Percentiles rank a stretch among this genome's conserved stretches.
Conservation (phyloP, 805 yeast species). For the Metschnikowia arizonensis region DNA sequence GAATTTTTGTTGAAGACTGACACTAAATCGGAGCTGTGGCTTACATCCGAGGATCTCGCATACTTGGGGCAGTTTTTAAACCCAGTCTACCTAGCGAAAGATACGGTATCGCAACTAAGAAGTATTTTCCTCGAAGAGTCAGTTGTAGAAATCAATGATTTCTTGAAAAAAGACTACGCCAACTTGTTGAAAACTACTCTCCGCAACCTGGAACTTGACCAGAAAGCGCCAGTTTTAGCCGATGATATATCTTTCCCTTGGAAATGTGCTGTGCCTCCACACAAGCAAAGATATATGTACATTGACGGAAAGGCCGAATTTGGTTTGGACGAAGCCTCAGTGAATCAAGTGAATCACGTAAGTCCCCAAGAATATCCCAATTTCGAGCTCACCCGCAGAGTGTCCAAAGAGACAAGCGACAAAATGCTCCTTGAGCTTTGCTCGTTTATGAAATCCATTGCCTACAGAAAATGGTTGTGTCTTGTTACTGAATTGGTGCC, state of each 20-base stretch:
- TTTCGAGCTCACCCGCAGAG: slow-evolving; percentile 37
- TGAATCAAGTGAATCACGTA: slow-evolving; percentile 27
- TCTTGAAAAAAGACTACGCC: slow-evolving; percentile 58
- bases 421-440: slow-evolving; percentile 50
- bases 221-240: slow-evolving; percentile 52
- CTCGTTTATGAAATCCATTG: slow-evolving; percentile 52
- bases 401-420: slow-evolving; percentile 25
- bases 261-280: slow-evolving; percentile 92
- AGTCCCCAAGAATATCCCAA: slow-evolving; percentile 55
- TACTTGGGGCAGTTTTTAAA: slow-evolving; percentile 56
- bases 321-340: slow-evolving; percentile 30
- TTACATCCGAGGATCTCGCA: slow-evolving; percentile 38
- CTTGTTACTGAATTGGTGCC: slow-evolving; percentile 59
- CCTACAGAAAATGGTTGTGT: slow-evolving; percentile 68
- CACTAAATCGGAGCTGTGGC: background rate
- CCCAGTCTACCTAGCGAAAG: slow-evolving; percentile 38
- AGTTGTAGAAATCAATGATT: slow-evolving; percentile 58
- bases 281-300: slow-evolving; percentile 82
- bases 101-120: slow-evolving; percentile 39
- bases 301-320: slow-evolving; percentile 58
- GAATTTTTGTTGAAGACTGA: slow-evolving; percentile 16
- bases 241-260: slow-evolving; percentile 66
- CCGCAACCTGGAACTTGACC: slow-evolving; percentile 57
- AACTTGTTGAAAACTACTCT: slow-evolving; percentile 42
- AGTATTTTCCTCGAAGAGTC: slow-evolving; percentile 62